These are phyloP conservation scores for Coemansia sp. DNA, from an alignment of 192 early-diverging fungal species.

Conservation along the genomic window DNA sequence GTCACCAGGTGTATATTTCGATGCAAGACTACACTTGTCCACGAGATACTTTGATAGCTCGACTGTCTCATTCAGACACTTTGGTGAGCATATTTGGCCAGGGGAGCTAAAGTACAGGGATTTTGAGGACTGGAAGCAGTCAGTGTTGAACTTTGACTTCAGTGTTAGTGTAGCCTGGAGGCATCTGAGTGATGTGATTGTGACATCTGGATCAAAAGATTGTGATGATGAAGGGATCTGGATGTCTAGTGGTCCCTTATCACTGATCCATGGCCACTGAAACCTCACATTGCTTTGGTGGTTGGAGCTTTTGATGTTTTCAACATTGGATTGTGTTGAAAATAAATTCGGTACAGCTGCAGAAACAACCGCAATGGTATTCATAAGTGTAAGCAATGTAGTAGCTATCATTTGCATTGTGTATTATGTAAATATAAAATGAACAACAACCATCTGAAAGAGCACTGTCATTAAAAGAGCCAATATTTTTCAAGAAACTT, in stretches of 20 bases:
- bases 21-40: constrained; percentile 23
- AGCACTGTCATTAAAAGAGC: no score
- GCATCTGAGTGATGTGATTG: constrained; percentile 23
- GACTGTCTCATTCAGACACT: constrained; percentile 40
- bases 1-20: constrained; percentile 8
- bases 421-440: no score
- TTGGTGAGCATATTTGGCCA: constrained; percentile 31
- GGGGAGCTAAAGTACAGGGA: constrained; percentile 45
- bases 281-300: constrained; percentile 4
- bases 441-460: no score
- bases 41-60: constrained; percentile 35
- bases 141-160: constrained; percentile 24
- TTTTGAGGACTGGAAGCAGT: constrained; percentile 29
- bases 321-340: neutral
- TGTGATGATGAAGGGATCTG: constrained; percentile 23
- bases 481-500: no score
- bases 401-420: no score
- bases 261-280: constrained; percentile 41
- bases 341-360: neutral
- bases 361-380: neutral
- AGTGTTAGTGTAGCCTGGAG: constrained; percentile 22
- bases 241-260: constrained; percentile 22
- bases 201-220: constrained; percentile 30
- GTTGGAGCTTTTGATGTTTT: neutral
- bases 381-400: neutral